These are phyloP conservation scores for Coemansia sp. DNA, from an alignment of 192 early-diverging fungal genomes.

Conservation along the genomic window DNA sequence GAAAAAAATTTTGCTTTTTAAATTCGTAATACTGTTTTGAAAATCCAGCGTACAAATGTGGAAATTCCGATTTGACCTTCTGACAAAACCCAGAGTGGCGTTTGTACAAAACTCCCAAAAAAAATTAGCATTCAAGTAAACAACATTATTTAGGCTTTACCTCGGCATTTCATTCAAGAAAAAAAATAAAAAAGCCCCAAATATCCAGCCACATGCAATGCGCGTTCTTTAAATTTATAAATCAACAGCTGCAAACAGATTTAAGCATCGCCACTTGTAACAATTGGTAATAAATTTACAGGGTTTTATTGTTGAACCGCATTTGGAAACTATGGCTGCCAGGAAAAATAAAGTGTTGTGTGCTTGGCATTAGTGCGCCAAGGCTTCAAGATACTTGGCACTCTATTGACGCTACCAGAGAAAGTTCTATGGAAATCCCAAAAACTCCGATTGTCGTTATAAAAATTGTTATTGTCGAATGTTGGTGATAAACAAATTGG, in stretches of 20 bases:
- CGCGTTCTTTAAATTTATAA: neutral
- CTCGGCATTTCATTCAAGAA: neutral
- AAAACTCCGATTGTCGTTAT: too few relatives aligned
- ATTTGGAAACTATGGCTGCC: neutral
- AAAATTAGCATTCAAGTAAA: neutral
- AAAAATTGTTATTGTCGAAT: too few relatives aligned
- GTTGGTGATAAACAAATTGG: neutral
- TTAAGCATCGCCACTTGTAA: conserved; percentile 14
- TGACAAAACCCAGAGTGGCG: too few relatives aligned
- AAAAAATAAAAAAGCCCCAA: conserved; percentile 1
- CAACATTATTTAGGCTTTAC: conserved; percentile 1
- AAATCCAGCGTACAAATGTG: neutral
- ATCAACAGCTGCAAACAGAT: neutral
- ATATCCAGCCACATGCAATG: conserved; percentile 1
- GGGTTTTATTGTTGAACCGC: conserved; percentile 7
- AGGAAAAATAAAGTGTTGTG: neutral
- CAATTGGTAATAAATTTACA: neutral
- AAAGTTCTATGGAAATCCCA: conserved; percentile 2
- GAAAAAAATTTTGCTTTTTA: neutral
- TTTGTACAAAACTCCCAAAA: neutral
- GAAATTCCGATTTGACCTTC: neutral
- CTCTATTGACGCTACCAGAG: neutral
- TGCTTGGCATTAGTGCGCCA: neutral
- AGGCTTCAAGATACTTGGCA: conserved; percentile 1
- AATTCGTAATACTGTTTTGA: neutral